Conservation (phyloP, 2,329 filamentous ascomycete genomes). For the Zarea fungicola region DNA sequence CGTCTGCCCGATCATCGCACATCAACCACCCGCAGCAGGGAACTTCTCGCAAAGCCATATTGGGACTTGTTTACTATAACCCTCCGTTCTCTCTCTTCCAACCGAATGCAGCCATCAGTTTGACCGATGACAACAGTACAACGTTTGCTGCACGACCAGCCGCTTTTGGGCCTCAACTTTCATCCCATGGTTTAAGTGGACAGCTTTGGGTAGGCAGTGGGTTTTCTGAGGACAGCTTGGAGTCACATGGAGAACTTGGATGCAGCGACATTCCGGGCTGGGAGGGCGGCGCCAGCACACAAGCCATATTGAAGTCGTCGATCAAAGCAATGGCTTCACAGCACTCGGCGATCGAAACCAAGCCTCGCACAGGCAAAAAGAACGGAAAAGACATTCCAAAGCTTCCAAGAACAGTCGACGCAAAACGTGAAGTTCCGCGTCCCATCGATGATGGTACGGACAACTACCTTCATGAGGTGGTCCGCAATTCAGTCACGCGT, state of each 20-base stretch:
- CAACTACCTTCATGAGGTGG: constrained; percentile 66
- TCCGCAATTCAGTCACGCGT: constrained; percentile 28
- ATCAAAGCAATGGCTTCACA: constrained; percentile 7
- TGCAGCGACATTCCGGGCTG: constrained; percentile 93
- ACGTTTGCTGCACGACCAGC: constrained; percentile 92
- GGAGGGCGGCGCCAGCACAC: constrained; percentile 49
- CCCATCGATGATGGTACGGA: constrained; percentile 70
- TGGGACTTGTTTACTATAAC: constrained; percentile 61
- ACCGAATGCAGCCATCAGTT: constrained; percentile 88
- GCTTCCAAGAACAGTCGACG: background rate
- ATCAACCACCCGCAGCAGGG: background rate
- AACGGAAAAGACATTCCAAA: background rate
- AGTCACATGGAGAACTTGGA: constrained; percentile 77
- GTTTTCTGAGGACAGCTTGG: constrained; percentile 73
- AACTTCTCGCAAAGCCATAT: constrained; percentile 23
- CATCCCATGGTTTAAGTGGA: constrained; percentile 71
- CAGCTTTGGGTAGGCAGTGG: constrained; percentile 91
- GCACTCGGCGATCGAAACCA: background rate
- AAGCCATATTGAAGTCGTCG: constrained; percentile 15
- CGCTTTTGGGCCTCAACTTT: constrained; percentile 80
- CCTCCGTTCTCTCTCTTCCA: constrained; percentile 85
- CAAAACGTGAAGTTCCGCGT: background rate
- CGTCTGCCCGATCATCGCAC: constrained; percentile 18
- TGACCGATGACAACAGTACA: constrained; percentile 97
- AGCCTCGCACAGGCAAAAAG: background rate